Conservation (phyloP, 169 alveolate species). For the Babesia gibsoni region DNA sequence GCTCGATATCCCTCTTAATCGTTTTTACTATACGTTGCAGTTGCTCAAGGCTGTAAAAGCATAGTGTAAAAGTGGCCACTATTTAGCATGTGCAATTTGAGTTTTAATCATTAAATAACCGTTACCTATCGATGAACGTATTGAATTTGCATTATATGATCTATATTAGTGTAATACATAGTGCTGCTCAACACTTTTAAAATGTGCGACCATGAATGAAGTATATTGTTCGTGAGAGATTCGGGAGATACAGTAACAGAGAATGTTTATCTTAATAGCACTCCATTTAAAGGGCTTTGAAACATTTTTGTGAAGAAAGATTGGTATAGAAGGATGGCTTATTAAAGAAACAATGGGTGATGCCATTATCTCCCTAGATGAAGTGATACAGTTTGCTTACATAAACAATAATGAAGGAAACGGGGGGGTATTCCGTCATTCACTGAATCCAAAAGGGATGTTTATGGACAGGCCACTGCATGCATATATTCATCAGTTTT, state of each 20-base stretch:
- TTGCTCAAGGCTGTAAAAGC: too few species aligned
- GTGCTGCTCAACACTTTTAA: too few species aligned
- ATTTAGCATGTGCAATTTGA: too few species aligned
- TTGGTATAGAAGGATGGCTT: background rate
- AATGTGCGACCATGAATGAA: too few species aligned
- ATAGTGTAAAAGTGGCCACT: too few species aligned
- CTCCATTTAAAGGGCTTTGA: background rate
- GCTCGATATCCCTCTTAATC: too few species aligned
- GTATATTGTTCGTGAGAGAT: background rate
- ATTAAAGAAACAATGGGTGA: background rate
- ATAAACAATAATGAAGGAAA: slow-evolving; percentile 32
- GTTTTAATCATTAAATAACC: too few species aligned
- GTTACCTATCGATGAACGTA: too few species aligned
- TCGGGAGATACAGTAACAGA: background rate
- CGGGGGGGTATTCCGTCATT: slow-evolving; percentile 9
- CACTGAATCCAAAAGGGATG: background rate
- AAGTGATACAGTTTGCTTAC: background rate
- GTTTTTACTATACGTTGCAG: too few species aligned
- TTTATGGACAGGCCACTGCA: slow-evolving; percentile 39
- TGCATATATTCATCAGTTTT: slow-evolving; percentile 39
- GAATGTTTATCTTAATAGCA: background rate
- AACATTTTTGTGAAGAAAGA: background rate
- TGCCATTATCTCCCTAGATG: background rate
- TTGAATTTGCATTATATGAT: too few species aligned
- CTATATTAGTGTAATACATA: too few species aligned